phyloP scores from a whole-genome alignment of 805 yeast species.

The Candida maris region DNA sequence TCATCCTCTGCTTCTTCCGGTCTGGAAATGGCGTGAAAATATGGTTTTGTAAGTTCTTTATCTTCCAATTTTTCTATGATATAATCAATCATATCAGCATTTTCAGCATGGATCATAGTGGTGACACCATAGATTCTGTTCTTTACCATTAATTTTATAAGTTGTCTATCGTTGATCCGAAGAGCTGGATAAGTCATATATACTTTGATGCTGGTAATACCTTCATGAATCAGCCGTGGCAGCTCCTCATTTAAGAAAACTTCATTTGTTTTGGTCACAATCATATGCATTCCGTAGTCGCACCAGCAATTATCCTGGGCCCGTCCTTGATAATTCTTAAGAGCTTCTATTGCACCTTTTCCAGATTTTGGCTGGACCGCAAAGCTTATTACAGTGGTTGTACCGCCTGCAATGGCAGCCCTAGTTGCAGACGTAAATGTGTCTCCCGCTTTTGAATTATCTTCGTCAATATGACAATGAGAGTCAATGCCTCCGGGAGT shows the following conservation, averaged over 20 bases:
- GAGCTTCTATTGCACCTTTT: slow-evolving; percentile 18
- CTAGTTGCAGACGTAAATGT: slow-evolving; percentile 41
- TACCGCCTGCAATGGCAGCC: slow-evolving; percentile 48
- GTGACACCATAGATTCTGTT: slow-evolving; percentile 41
- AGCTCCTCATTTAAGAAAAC: slow-evolving; percentile 23
- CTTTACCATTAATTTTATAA: slow-evolving; percentile 38
- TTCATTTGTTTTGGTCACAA: slow-evolving; percentile 29
- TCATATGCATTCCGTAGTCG: slow-evolving; percentile 48
- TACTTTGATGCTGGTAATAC: slow-evolving; percentile 39
- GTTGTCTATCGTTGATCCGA: slow-evolving; percentile 38
- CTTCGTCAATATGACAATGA: slow-evolving; percentile 46
- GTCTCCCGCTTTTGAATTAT: slow-evolving; percentile 40
- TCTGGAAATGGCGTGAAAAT: slow-evolving; percentile 42
- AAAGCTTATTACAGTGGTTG: slow-evolving; percentile 45
- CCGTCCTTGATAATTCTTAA: slow-evolving; percentile 23
- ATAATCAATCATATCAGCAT: slow-evolving; percentile 39
- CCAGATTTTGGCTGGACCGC: slow-evolving; percentile 40
- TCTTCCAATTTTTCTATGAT: slow-evolving; percentile 34
- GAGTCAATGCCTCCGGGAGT: slow-evolving; percentile 53
- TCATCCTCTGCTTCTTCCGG: slow-evolving; percentile 46
- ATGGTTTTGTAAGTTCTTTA: slow-evolving; percentile 38
- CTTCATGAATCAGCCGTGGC: slow-evolving; percentile 33
- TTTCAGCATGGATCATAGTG: slow-evolving; percentile 51
- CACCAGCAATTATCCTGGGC: slow-evolving; percentile 36
- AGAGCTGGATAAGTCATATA: slow-evolving; percentile 45